Percentiles rank a stretch among this genome's conserved stretches.
These are phyloP conservation scores for Nakazawaea anatomiae DNA, from an alignment of 805 yeast species.

Conservation along the genomic window DNA sequence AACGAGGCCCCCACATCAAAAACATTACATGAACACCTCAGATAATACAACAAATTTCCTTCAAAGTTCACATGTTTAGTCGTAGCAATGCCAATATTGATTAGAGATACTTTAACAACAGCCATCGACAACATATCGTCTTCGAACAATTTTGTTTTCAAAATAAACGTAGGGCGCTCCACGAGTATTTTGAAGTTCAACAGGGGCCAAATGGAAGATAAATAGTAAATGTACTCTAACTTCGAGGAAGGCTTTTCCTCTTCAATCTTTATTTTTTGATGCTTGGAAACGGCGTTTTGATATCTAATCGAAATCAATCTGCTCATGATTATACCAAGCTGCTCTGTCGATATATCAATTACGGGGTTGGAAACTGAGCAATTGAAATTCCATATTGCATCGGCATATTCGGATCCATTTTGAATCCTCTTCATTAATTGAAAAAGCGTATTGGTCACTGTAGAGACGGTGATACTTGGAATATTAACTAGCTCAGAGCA, in stretches of 20 bases:
- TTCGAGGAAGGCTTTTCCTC: neutral
- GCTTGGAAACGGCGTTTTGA: neutral
- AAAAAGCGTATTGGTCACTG: constrained; percentile 32
- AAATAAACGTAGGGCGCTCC: constrained; percentile 22
- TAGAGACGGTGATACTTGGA: constrained; percentile 31
- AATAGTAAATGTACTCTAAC: constrained; percentile 4
- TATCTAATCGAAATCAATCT: neutral
- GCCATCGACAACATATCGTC: constrained; percentile 15
- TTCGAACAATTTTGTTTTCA: constrained; percentile 13
- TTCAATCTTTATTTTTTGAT: neutral
- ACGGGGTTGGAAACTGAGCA: constrained; percentile 14
- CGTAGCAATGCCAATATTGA: constrained; percentile 14
- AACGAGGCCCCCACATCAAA: constrained; percentile 17
- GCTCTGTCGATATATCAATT: constrained; percentile 12
- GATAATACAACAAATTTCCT: constrained; percentile 6
- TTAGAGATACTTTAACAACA: constrained; percentile 17
- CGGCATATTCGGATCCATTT: neutral
- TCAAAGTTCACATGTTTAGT: constrained; percentile 5
- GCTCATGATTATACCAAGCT: constrained; percentile 10
- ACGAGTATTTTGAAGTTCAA: constrained; percentile 18
- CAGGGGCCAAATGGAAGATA: constrained; percentile 14
- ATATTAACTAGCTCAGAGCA: constrained; percentile 23
- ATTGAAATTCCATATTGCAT: constrained; percentile 7
- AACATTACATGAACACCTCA: constrained; percentile 14
- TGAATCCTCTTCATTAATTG: constrained; percentile 23